phyloP scores from a whole-genome alignment of 768 basidiomycete genomes.

The Multifurca ochricompacta region DNA sequence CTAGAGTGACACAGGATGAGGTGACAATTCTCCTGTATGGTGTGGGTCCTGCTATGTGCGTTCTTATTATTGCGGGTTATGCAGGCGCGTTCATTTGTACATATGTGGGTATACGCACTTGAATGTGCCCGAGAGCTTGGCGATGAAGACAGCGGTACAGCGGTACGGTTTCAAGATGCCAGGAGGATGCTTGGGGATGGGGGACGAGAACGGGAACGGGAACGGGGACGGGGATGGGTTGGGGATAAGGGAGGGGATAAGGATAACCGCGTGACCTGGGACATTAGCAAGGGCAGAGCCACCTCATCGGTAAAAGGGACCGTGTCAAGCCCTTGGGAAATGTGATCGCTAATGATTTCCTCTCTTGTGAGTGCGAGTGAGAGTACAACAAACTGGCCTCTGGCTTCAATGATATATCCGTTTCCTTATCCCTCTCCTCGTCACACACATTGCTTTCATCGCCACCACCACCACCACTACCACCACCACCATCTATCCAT shows the following conservation, averaged over 20 bases:
- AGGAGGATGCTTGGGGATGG: not conserved
- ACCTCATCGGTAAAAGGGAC: not conserved
- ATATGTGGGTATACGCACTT: conserved; percentile 13
- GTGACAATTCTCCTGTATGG: not conserved
- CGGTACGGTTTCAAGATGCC: not conserved
- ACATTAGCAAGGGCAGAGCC: too few relatives aligned
- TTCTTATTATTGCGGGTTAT: not conserved
- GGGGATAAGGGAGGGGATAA: too few relatives aligned
- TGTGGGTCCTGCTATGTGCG: not conserved
- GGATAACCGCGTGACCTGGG: too few relatives aligned
- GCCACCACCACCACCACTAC: too few relatives aligned
- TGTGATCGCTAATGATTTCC: conserved; percentile 17
- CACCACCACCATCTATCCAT: too few relatives aligned
- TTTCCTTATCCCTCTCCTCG: conserved; percentile 1
- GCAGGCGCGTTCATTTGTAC: conserved; percentile 17
- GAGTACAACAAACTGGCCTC: conserved; percentile 1
- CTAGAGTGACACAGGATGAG: not conserved
- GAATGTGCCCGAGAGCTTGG: conserved; percentile 9
- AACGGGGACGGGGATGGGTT: too few relatives aligned
- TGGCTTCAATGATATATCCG: conserved; percentile 11
- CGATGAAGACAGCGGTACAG: conserved; percentile 6
- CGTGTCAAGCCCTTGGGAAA: conserved; percentile 13
- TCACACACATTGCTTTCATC: not conserved
- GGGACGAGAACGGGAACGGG: too few relatives aligned
- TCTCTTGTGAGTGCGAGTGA: too few relatives aligned